A percentile compares a stretch with the other conserved stretches of the same genome.
These are phyloP conservation scores for Aspergillus quadrilineatus DNA, from an alignment of 2,329 filamentous ascomycete genomes.

Conservation along the genomic window DNA sequence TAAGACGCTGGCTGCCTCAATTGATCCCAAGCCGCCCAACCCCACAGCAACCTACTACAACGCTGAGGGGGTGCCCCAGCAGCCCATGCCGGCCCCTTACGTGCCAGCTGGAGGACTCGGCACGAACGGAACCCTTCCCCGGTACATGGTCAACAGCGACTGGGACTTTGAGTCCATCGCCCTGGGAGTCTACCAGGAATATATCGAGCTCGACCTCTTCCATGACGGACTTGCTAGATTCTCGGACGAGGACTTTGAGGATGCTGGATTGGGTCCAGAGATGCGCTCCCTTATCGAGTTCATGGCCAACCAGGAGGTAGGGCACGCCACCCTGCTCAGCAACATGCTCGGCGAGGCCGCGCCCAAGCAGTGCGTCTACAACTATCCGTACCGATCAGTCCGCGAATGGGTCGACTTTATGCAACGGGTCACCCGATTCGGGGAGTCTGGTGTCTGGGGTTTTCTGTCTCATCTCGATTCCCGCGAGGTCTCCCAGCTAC, in stretches of 20 bases:
- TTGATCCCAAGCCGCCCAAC: constrained; percentile 59
- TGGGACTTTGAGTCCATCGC: constrained; percentile 79
- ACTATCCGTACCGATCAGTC: constrained; percentile 74
- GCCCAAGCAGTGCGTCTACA: constrained; percentile 74
- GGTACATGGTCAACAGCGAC: constrained; percentile 76
- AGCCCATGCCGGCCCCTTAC: constrained; percentile 69
- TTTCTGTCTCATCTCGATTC: constrained; percentile 77
- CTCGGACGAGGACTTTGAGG: constrained; percentile 66
- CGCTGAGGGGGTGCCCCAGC: constrained; percentile 66
- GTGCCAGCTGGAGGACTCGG: constrained; percentile 70
- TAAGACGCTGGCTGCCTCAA: constrained; percentile 50
- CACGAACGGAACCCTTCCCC: constrained; percentile 72
- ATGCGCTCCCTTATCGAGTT: constrained; percentile 70
- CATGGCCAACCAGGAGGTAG: constrained; percentile 75
- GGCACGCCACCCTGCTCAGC: constrained; percentile 72
- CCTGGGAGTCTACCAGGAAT: constrained; percentile 76
- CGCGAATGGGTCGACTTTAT: constrained; percentile 79
- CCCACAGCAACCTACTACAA: constrained; percentile 68
- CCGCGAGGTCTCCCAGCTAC: constrained; percentile 68
- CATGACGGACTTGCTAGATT: constrained; percentile 71
- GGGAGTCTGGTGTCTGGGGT: constrained; percentile 76
- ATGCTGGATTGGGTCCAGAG: constrained; percentile 65
- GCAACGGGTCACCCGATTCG: constrained; percentile 80
- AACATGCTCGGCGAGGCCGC: constrained; percentile 74
- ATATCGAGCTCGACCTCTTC: constrained; percentile 81